Percentiles rank a stretch among this genome's conserved stretches.
Evolutionary conservation across 305 asterid species (phyloP).

Genomic region (Ilex paraguariensis): DNA sequence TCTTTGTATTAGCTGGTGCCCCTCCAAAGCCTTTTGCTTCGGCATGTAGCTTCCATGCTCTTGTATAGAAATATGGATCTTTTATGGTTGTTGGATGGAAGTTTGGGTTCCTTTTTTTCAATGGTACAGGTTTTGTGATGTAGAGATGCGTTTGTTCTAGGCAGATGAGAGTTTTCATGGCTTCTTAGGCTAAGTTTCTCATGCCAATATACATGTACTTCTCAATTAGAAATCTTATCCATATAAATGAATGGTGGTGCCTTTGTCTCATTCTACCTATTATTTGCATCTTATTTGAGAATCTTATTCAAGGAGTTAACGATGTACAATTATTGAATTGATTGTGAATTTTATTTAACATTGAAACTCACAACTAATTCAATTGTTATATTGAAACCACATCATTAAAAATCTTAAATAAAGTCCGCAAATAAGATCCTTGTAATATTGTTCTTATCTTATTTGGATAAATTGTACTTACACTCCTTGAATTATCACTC

Average conservation of each 20-base stretch:
- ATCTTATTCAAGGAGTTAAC: no score
- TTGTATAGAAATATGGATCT: constrained; percentile 12
- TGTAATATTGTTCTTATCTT: no score
- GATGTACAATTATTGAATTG: no score
- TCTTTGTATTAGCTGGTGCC: constrained; percentile 14
- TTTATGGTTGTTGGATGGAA: constrained; percentile 16
- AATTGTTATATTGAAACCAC: no score
- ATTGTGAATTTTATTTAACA: no score
- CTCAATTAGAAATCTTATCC: constrained; percentile 37
- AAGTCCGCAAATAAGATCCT: no score
- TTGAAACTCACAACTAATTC: no score
- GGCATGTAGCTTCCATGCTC: constrained; percentile 37
- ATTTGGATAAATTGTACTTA: no score
- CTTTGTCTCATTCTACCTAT: no score
- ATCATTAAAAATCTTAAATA: no score
- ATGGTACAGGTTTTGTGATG: constrained; percentile 19
- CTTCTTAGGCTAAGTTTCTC: constrained; percentile 14
- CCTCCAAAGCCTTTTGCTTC: constrained; percentile 59
- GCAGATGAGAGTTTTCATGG: constrained; percentile 44
- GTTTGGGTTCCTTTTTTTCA: constrained; percentile 20
- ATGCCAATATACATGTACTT: constrained; percentile 1
- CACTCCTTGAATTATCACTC: no score
- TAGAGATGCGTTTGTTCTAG: constrained; percentile 28
- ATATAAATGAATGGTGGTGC: constrained; percentile 34
- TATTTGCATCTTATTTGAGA: no score